Percentiles rank a stretch among this genome's conserved stretches.
Evolutionary conservation across 1,139 yeast genomes (phyloP).

Genomic region (Yamadazyma diddensiae): DNA sequence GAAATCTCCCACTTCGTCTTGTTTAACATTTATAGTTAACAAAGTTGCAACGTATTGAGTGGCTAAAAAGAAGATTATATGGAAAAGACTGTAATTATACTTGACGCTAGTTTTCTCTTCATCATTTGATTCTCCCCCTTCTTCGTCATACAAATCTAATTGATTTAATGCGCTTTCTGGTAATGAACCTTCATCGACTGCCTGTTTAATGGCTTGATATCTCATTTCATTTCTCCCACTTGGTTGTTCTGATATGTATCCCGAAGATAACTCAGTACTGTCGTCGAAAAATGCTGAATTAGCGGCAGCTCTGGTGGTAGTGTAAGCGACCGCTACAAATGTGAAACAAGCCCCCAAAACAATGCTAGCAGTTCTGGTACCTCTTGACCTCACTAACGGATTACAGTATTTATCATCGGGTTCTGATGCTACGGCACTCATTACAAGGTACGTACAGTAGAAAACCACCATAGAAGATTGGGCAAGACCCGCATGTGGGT

Average conservation of each 20-base stretch:
- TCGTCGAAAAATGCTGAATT: constrained; percentile 55
- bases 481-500: constrained; percentile 94
- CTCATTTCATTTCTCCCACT: constrained; percentile 70
- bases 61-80: constrained; percentile 86
- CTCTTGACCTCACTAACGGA: constrained; percentile 83
- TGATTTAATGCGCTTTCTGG: constrained; percentile 90
- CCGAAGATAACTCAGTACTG: constrained; percentile 18
- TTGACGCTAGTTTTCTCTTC: constrained; percentile 70
- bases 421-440: constrained; percentile 94
- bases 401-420: constrained; percentile 93
- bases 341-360: constrained; percentile 92
- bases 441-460: constrained; percentile 86
- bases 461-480: constrained; percentile 95
- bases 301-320: constrained; percentile 96
- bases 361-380: constrained; percentile 87
- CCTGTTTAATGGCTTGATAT: constrained; percentile 84
- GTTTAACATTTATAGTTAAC: constrained; percentile 84
- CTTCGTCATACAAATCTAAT: constrained; percentile 55
- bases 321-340: constrained; percentile 91
- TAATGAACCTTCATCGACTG: constrained; percentile 90
- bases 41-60: constrained; percentile 97
- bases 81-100: constrained; percentile 87
- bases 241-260: constrained; percentile 50
- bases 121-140: constrained; percentile 34
- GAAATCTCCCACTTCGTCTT: constrained; percentile 83